Conservation (phyloP, 2,329 filamentous ascomycete genomes). For the Neonectria ditissima region DNA sequence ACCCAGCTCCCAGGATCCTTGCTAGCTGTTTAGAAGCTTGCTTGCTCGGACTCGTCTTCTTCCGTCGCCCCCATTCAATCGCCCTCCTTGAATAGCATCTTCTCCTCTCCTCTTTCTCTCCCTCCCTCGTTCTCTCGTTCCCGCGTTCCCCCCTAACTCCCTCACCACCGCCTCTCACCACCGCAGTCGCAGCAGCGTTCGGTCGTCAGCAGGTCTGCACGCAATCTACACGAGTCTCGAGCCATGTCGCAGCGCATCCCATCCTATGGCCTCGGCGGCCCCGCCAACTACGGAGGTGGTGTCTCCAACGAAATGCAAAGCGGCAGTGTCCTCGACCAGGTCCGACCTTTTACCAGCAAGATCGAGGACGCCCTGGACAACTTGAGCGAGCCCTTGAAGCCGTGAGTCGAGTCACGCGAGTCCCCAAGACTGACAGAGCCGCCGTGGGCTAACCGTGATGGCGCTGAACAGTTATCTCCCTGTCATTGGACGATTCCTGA, state of each 20-base stretch:
- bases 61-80: constrained; percentile 5
- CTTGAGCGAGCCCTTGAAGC: constrained; percentile 90
- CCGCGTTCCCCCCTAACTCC: constrained; percentile 10
- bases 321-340: constrained; percentile 75
- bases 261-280: constrained; percentile 85
- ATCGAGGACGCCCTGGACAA: constrained; percentile 94
- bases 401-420: constrained; percentile 64
- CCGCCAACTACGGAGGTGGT: constrained; percentile 74
- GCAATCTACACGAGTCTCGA: constrained; percentile 30
- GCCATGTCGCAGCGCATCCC: constrained; percentile 68
- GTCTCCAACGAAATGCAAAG: constrained; percentile 70
- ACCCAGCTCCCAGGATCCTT: constrained; percentile 14
- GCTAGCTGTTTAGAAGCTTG: constrained; percentile 20
- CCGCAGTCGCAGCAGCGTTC: constrained; percentile 20
- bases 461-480: constrained; percentile 79
- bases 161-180: constrained; percentile 16
- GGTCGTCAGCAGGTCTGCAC: constrained; percentile 46
- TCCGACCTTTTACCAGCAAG: constrained; percentile 96
- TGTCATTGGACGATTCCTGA: constrained; percentile 94
- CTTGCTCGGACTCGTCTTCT: constrained; percentile 14
- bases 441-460: constrained; percentile 32
- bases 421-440: constrained; percentile 8
- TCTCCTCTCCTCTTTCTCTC: neutral
- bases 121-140: too few species aligned
- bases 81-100: constrained; percentile 7